Conservation (phyloP, 768 basidiomycete genomes). For the Nevesoporus exiguus region DNA sequence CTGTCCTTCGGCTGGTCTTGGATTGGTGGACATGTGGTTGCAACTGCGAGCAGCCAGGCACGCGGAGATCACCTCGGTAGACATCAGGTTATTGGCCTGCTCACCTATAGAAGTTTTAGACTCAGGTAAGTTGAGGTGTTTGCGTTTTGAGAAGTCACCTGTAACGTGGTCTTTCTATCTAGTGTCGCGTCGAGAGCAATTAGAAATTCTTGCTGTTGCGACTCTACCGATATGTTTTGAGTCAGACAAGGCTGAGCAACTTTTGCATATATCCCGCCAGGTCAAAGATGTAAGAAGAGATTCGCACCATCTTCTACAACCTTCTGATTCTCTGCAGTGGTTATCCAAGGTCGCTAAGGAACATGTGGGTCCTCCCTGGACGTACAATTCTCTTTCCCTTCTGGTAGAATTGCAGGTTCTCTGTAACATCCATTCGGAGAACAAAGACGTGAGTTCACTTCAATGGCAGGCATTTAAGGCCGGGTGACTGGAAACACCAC, state of each 20-base stretch:
- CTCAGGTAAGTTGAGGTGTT: constrained; percentile 11
- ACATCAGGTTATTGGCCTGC: constrained; percentile 18
- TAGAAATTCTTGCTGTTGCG: constrained; percentile 24
- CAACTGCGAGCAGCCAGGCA: constrained; percentile 31
- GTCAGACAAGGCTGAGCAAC: constrained; percentile 3
- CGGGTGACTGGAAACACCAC: background rate
- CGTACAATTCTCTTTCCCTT: constrained; percentile 23
- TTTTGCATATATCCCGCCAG: constrained; percentile 17
- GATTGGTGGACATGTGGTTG: constrained; percentile 71
- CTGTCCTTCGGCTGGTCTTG: constrained; percentile 66
- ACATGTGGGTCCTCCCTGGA: background rate
- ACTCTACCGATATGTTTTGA: constrained; percentile 17
- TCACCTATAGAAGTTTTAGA: background rate
- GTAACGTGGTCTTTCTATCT: background rate
- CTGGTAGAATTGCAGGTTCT: constrained; percentile 26
- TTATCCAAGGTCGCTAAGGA: constrained; percentile 6
- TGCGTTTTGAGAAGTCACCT: background rate
- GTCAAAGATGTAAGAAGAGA: constrained; percentile 20
- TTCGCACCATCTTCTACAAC: background rate
- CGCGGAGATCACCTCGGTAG: constrained; percentile 15
- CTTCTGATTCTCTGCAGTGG: constrained; percentile 17
- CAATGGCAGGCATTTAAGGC: background rate
- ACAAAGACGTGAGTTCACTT: constrained; percentile 16
- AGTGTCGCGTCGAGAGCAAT: constrained; percentile 24
- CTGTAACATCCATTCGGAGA: constrained; percentile 8